Evolutionary conservation across 176 grass and related monocot genomes (phyloP).

Genomic region (Zoysia pacifica): DNA sequence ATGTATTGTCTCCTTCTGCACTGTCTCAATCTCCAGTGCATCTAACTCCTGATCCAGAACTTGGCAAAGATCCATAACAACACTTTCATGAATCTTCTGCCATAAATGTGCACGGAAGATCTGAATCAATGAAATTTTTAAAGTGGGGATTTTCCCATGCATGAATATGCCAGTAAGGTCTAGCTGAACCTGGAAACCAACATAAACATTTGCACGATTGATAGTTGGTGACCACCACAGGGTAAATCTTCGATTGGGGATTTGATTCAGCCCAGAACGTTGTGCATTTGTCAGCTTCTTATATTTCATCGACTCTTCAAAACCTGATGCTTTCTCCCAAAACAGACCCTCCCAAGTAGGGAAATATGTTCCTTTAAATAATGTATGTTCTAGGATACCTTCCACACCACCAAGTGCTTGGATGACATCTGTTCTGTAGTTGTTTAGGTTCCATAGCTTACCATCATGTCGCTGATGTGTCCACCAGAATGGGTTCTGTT

Average conservation of each 20-base stretch:
- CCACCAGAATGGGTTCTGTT: constrained; percentile 99
- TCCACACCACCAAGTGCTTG: constrained; percentile 99
- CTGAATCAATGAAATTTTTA: constrained; percentile 97
- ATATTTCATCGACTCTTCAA: constrained; percentile 99
- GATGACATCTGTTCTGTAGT: constrained; percentile 99
- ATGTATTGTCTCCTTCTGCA: constrained; percentile 99
- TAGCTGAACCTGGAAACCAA: constrained; percentile 91
- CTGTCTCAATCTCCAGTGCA: constrained; percentile 96
- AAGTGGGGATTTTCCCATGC: constrained; percentile 96
- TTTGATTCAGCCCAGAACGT: constrained; percentile 92
- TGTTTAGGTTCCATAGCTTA: constrained; percentile 98
- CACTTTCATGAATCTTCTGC: constrained; percentile 99
- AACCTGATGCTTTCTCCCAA: constrained; percentile 97
- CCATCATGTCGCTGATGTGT: constrained; percentile 98
- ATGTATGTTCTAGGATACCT: constrained; percentile 94
- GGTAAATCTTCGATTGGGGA: constrained; percentile 96
- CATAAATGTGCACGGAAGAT: constrained; percentile 99
- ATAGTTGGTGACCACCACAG: constrained; percentile 97
- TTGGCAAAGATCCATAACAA: constrained; percentile 99
- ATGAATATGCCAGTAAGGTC: constrained; percentile 94
- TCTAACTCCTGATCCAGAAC: constrained; percentile 97
- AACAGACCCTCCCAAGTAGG: constrained; percentile 99
- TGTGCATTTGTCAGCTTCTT: constrained; percentile 99
- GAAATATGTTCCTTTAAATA: constrained; percentile 99
- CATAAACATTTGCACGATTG: constrained; percentile 88